Percentiles rank a stretch among this genome's conserved stretches.
Evolutionary conservation across 1,284 basidiomycete genomes (phyloP).

Genomic region (Bjerkandera adusta): DNA sequence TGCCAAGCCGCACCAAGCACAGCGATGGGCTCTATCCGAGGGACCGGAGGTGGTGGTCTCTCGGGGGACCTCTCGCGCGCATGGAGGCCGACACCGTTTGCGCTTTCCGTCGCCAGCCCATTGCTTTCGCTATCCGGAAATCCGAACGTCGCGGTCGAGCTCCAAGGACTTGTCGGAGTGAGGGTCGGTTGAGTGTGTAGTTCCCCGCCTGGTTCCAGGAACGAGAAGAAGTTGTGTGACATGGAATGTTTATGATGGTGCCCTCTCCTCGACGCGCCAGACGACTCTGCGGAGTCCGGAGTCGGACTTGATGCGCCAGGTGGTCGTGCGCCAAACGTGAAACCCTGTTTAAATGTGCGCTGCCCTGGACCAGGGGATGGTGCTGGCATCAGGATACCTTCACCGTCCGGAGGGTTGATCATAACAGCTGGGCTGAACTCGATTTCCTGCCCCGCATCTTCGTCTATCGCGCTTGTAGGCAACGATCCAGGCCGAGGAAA

Average conservation of each 20-base stretch:
- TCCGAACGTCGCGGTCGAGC: conserved; percentile 40
- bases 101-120: too few species aligned
- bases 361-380: conserved; percentile 35
- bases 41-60: conserved; percentile 18
- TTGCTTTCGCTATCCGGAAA: too few species aligned
- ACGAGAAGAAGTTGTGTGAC: conserved; percentile 89
- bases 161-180: conserved; percentile 53
- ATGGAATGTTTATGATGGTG: conserved; percentile 94
- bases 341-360: conserved; percentile 49
- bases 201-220: conserved; percentile 37
- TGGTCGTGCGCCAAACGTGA: conserved; percentile 60
- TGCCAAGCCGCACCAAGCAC: conserved; percentile 36
- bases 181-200: conserved; percentile 51
- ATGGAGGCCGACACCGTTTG: conserved; percentile 12
- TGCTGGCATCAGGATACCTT: conserved; percentile 48
- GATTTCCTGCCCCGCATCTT: conserved; percentile 61
- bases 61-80: conserved; percentile 20
- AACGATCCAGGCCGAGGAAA: conserved; percentile 81
- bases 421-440: conserved; percentile 29
- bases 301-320: conserved; percentile 27
- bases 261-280: conserved; percentile 56
- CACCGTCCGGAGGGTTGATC: conserved; percentile 41
- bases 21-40: conserved; percentile 26
- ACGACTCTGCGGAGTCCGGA: conserved; percentile 27
- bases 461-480: conserved; percentile 58